Evolutionary conservation across 2,329 filamentous ascomycete genomes (phyloP), one percentile per base, ranked within the genome.

Genomic region (Magnaporthiopsis poae): DNA sequence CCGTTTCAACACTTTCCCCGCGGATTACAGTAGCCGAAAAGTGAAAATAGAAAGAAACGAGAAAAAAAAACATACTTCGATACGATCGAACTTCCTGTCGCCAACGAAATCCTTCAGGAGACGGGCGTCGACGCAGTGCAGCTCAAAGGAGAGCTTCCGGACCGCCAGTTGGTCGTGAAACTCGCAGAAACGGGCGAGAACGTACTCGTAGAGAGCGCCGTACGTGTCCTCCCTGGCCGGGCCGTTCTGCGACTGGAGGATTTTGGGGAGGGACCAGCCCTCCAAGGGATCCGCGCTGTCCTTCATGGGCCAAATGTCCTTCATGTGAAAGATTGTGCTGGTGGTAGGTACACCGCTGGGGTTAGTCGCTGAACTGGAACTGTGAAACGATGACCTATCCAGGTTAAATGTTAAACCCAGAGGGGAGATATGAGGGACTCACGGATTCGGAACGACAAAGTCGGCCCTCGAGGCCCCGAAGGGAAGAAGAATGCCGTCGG

Each of bases 401-500:
- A 18, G 39, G 5, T n/a, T n/a, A n/a, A n/a, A n/a, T n/a, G n/a
- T 18, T 18, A 18, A 5, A 46, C 15, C 39, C 15, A 46, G 39
- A 15, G 39, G 39, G 12, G 12, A 39, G 36, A 39, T 39, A 18
- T 13, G 36, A 15, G 12, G 15, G 15, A 46, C 39, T 15, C 15
- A 46, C 39, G 39, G 39, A 15, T 46, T 46, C 15, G 39, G 39
- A 18, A 18, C 5, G 35, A 18, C 9, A 25, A 67, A 67, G 3
- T 56, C 62, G 9, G 27, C 27, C 15, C 62, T 56, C n/a, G 18
- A 13, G 12, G 36, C 33, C 5, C 71, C 70, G 65, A 72, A 73
- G 61, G 71, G 69, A 2, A 73, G 68, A 8, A 72, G 61, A 3
- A 73, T 46, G 8, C 71, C 71, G 52, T 73, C 69, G 31, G 69